These are phyloP conservation scores for Hansenula sp. DNA, from an alignment of 1,139 yeast genomes.

Conservation along the genomic window DNA sequence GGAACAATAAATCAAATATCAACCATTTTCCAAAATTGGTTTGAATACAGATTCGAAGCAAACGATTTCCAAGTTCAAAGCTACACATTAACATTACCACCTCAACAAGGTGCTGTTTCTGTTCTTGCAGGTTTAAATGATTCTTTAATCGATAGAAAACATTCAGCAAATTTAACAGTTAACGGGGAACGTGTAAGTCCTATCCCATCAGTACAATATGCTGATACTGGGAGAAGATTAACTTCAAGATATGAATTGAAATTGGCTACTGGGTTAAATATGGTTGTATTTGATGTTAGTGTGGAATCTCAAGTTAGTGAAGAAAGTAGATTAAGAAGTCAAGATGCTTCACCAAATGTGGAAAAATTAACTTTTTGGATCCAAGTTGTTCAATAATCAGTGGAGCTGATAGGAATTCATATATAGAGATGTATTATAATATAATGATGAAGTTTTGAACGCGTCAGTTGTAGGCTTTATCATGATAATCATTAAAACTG, in stretches of 20 bases:
- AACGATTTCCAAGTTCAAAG: conserved; percentile 40
- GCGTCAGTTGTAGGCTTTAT: too few species aligned
- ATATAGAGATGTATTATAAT: too few species aligned
- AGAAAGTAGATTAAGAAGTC: conserved; percentile 1
- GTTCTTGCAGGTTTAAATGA: conserved; percentile 42
- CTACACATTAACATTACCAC: conserved; percentile 40
- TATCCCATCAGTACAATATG: conserved; percentile 36
- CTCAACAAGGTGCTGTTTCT: conserved; percentile 38
- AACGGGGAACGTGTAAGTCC: conserved; percentile 46
- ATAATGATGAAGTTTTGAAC: too few species aligned
- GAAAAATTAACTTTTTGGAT: conserved; percentile 37
- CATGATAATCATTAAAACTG: too few species aligned
- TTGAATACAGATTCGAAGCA: conserved; percentile 44
- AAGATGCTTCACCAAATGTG: conserved; percentile 16
- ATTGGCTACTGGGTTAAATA: conserved; percentile 44
- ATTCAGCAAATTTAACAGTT: conserved; percentile 40
- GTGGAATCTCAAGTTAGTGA: conserved; percentile 7
- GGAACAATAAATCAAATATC: conserved; percentile 9
- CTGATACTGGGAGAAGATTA: conserved; percentile 26
- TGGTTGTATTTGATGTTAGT: conserved; percentile 39
- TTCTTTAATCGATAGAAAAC: conserved; percentile 33
- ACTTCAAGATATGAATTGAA: conserved; percentile 45
- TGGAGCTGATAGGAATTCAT: too few species aligned
- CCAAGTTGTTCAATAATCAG: conserved; percentile 11
- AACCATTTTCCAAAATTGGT: conserved; percentile 25